A percentile compares a stretch with the other conserved stretches of the same genome.
phyloP scores from a whole-genome alignment of 257 asterid species.

The Sherardia arvensis region DNA sequence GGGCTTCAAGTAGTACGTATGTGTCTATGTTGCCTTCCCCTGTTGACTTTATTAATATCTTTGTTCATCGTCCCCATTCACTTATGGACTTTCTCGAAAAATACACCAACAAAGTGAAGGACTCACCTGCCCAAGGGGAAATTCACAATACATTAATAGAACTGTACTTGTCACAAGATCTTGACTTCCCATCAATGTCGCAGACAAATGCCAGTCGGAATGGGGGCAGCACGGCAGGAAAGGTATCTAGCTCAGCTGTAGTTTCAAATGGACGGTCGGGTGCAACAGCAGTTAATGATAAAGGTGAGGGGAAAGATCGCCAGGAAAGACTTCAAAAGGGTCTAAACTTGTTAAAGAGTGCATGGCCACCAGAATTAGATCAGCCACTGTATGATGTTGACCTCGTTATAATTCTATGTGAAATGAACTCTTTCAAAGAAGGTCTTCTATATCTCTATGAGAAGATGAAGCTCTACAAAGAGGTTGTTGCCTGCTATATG shows the following conservation, averaged over 20 bases:
- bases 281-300: constrained; percentile 25
- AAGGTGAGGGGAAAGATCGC: constrained; percentile 43
- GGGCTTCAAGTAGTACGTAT: constrained; percentile 39
- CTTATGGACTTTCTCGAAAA: constrained; percentile 90
- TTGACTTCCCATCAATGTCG: constrained; percentile 71
- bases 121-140: constrained; percentile 96
- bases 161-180: constrained; percentile 67
- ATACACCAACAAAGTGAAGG: constrained; percentile 72
- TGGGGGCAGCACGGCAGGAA: constrained; percentile 27
- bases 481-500: constrained; percentile 94
- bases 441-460: constrained; percentile 82
- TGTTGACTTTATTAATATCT: constrained; percentile 86
- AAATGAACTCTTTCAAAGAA: constrained; percentile 68
- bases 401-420: constrained; percentile 82
- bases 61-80: constrained; percentile 70
- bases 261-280: constrained; percentile 32
- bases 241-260: constrained; percentile 20
- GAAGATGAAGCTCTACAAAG: constrained; percentile 90
- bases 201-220: constrained; percentile 32
- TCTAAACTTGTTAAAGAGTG: constrained; percentile 63
- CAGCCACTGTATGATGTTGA: constrained; percentile 87
- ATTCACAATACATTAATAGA: constrained; percentile 84
- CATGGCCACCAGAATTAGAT: constrained; percentile 89
- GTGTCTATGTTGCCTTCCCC: constrained; percentile 96
- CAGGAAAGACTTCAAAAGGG: constrained; percentile 69